Percentiles rank a stretch among this genome's conserved stretches.
These are phyloP conservation scores for Gynostemma pentaphyllum DNA, from an alignment of 306 rosid species.

Conservation along the genomic window DNA sequence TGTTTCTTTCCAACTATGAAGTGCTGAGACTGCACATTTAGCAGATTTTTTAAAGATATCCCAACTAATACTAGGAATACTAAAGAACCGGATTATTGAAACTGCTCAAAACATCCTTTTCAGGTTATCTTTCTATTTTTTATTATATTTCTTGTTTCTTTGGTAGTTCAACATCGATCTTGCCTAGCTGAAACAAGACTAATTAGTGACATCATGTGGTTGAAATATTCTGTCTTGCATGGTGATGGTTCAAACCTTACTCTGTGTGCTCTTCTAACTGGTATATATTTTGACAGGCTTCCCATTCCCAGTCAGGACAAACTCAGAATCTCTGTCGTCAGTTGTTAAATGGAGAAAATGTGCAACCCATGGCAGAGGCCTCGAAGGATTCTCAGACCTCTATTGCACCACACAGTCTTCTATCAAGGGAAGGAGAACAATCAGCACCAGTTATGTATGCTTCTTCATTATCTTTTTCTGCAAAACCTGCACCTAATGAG, in stretches of 20 bases:
- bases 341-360: conserved; percentile 32
- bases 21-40: neutral
- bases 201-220: neutral
- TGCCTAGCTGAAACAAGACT: conserved; percentile 4
- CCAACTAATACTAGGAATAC: no score
- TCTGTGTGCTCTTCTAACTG: conserved; percentile 6
- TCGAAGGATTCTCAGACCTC: conserved; percentile 61
- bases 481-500: conserved; percentile 42
- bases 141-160: neutral
- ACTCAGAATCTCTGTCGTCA: conserved; percentile 39
- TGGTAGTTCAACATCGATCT: neutral
- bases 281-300: conserved; percentile 43
- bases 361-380: conserved; percentile 34
- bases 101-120: neutral
- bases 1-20: no score
- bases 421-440: conserved; percentile 55
- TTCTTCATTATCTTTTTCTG: conserved; percentile 33
- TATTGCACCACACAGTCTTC: conserved; percentile 36
- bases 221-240: neutral
- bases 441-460: conserved; percentile 72
- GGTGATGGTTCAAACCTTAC: neutral
- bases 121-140: neutral
- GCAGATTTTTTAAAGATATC: no score
- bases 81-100: no score
- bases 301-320: conserved; percentile 68